phyloP scores from a whole-genome alignment of 2,329 filamentous ascomycete genomes.

The Dissoconium aciculare region DNA sequence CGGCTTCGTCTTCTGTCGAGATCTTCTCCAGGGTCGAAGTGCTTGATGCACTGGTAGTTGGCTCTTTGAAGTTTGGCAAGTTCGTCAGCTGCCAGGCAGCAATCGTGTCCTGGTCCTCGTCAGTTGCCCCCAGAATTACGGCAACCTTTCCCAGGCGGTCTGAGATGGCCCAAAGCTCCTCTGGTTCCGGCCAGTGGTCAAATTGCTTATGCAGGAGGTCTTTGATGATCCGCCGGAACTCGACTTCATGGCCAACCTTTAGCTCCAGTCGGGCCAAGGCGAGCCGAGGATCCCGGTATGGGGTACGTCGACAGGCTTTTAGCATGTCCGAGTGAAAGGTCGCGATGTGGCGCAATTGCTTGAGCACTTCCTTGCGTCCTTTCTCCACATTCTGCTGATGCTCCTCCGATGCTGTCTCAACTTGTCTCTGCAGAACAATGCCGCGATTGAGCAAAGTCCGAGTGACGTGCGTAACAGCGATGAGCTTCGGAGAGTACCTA shows the following conservation, averaged over 20 bases:
- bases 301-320: not conserved
- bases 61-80: not conserved
- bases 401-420: constrained; percentile 5
- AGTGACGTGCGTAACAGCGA: not conserved
- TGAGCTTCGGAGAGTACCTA: not conserved
- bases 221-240: not conserved
- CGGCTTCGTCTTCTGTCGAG: not conserved
- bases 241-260: not conserved
- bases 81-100: constrained; percentile 2
- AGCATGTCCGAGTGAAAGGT: not conserved
- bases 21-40: not conserved
- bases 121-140: not conserved
- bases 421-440: constrained; percentile 3
- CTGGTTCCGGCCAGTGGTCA: not conserved
- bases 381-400: not conserved
- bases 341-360: not conserved
- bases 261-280: not conserved
- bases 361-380: not conserved
- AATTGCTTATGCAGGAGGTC: constrained; percentile 1
- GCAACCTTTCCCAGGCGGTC: not conserved
- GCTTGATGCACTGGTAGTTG: not conserved
- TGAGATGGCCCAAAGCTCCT: not conserved
- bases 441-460: not conserved
- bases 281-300: not conserved
- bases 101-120: constrained; percentile 1